Base-by-base conservation (phyloP, 2,329 filamentous ascomycete genomes). In the Monosporascus ibericus region DNA sequence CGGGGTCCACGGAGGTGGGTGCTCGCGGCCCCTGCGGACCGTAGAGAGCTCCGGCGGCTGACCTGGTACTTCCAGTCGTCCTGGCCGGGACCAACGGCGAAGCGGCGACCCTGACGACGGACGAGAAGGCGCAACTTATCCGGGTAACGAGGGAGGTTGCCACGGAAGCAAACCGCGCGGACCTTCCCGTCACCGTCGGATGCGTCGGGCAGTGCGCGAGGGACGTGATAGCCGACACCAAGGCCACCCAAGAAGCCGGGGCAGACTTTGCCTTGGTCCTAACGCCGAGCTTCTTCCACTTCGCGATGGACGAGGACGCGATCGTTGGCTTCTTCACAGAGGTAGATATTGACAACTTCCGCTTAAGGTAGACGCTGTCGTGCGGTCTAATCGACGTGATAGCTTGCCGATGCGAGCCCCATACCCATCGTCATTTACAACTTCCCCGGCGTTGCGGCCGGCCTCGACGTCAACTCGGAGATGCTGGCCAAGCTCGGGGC, bases 21-120 rank as follows among this genome's bases (percentile, higher is more conserved):
- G 24, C 27, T 30, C n/a, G 39, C 46, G 46, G 20, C 40, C 27
- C 11, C 42, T 47, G 8, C 44, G 44, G 36, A 14, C 17, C 30
- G 47, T 20, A 20, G n/a, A 5, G 18, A 7, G 24, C 14, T 5
- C 15, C 22, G 24, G 42, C 24, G 15, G 47, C 18, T 18, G 27
- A 48, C 20, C 15, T 51, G 55, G 61, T 52, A 62, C 44, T 3
- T 27, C 2, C 18, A 72, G 72, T 89, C 53, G 82, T 87, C 46
- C 81, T 85, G 47, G 84, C 87, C 63, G 86, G 86, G 47, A 87
- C 84, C 56, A 90, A 89, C 61, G 86, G 86, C 60, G 86, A 90
- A 70, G 84, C 86, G 6, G 85, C 88, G 2, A 85, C 87, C 55
- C 74, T 89, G 14, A 81, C 79, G 42, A 74, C 77, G 52, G 76